Conservation (phyloP, 2,329 filamentous ascomycete species). For the Curvularia sp. region DNA sequence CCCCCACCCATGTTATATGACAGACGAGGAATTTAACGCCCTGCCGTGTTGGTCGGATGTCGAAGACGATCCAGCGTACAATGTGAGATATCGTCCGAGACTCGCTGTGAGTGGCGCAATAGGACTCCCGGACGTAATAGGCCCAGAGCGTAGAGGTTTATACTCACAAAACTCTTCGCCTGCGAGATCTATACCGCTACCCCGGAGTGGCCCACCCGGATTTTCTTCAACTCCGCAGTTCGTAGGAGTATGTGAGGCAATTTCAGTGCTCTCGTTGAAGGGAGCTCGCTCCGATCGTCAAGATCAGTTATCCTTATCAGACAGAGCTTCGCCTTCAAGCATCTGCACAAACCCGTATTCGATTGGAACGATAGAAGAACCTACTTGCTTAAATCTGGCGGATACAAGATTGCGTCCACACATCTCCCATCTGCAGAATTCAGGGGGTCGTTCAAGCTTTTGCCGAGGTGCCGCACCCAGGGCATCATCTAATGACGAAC, state of each 20-base stretch:
- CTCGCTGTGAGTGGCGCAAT: not conserved
- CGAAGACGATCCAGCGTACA: conserved; percentile 4
- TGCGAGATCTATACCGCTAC: not conserved
- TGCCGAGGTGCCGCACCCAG: no score
- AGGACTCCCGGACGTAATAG: not conserved
- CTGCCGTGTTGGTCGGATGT: conserved; percentile 10
- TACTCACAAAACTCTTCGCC: not conserved
- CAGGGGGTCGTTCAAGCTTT: no score
- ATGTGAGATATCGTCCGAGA: not conserved
- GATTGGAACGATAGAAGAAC: no score
- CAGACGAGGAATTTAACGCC: conserved; percentile 8
- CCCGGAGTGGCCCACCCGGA: not conserved
- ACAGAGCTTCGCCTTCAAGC: no score
- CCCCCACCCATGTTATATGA: conserved; percentile 5
- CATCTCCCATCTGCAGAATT: no score
- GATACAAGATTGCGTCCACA: no score
- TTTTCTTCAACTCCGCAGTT: not conserved
- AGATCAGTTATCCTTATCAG: no score
- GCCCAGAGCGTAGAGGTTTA: not conserved
- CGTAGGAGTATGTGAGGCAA: not conserved
- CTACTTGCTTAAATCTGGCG: no score
- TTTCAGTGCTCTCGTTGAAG: not conserved
- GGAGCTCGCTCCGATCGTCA: no score
- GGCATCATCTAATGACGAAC: no score
- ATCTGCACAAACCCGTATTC: no score